Evolutionary conservation across 305 asterid genomes (phyloP), one percentile per base, ranked within the genome.

Genomic region (Solanum hybrid): DNA sequence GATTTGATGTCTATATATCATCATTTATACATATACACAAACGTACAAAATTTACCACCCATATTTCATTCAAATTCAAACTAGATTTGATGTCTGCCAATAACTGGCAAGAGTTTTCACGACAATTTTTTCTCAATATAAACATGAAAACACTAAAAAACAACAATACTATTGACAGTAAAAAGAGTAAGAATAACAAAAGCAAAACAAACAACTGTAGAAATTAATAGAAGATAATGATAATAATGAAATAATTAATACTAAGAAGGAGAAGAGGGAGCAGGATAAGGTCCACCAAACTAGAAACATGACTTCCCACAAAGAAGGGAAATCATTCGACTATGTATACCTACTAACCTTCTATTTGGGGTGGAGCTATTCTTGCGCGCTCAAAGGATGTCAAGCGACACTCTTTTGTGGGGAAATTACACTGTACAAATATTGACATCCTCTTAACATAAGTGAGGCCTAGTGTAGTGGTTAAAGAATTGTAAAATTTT

Each of bases 351-450:
- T 51, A 15, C 68, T 51, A 51, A 51, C 4, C 68, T 51, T 51
- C 10, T 51, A 51, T 6, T 17, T 2, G 4, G n/a, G n/a, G n/a
- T 51, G 68, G 9, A 15, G 4, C 9, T 51, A 51, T 51, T 51
- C n/a, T 51, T 51, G n/a, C 4, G 1, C n/a, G 9, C n/a, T 17
- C 1, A 51, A 51, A 6, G 1, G 9, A 4, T 15, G 0, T 57
- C n/a, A 57, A 57, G n/a, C 0, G n/a, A 57, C n/a, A 57, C n/a
- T 2, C 0, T 15, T 15, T 51, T 0, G 3, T 2, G 2, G 65
- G 8, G 0, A 51, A 51, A 15, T 51, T 51, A 15, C 1, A 51
- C 0, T 51, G 0, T 51, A 51, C 9, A 51, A 57, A 0, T 57
- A 57, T 57, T 57, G n/a, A 6, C 2, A 7, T 17, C 3, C 68